Evolutionary conservation across 2,329 filamentous ascomycete species (phyloP), one percentile per base, ranked within the genome.

Genomic region (Exophiala spinifera): DNA sequence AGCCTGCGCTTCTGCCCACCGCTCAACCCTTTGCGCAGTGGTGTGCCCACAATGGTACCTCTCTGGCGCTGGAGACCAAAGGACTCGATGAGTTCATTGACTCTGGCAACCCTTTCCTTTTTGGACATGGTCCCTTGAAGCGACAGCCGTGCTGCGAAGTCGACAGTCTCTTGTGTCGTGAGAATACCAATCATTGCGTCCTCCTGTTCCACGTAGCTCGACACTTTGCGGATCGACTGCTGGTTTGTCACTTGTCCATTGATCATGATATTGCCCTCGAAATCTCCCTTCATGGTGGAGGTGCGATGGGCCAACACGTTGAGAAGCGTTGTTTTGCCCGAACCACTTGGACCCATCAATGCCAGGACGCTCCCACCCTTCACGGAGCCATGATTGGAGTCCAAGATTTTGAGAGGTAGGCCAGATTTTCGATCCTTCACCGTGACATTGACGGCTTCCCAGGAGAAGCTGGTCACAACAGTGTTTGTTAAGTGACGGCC

Each of bases 191-290:
- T 87, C 11, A 95, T 77, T 1, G 88, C 86, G 74, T 95, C 90
- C 61, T 95, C 89, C 69, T 95, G 90, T 73, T 95, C 90, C 19
- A 95, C 90, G 66, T 91, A 95, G 44, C 83, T 83, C 51, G 82
- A 86, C 46, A 92, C 76, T 45, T 81, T 76, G 15, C 83, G 81
- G 62, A 92, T 86, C 0, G 74, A 74, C 6, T 75, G 68, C 6
- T 75, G 70, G 1, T 82, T 77, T 3, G 83, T 72, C 3, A 71
- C 65, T 1, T 66, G 67, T 25, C 87, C 87, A 68, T 94, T 91
- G 61, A 89, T 76, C 51, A 80, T 76, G 13, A 84, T 74, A 2
- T 74, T 68, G 14, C 82, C 81, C 25, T 78, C 68, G 5, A 81
- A 76, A 4, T 75, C 76, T 1, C 82, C 76, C 2, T 79, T 79